Percentiles rank a stretch among this genome's conserved stretches.
These are phyloP conservation scores for Colletotrichum zoysiae DNA, from an alignment of 2,329 filamentous ascomycete species.

Conservation along the genomic window DNA sequence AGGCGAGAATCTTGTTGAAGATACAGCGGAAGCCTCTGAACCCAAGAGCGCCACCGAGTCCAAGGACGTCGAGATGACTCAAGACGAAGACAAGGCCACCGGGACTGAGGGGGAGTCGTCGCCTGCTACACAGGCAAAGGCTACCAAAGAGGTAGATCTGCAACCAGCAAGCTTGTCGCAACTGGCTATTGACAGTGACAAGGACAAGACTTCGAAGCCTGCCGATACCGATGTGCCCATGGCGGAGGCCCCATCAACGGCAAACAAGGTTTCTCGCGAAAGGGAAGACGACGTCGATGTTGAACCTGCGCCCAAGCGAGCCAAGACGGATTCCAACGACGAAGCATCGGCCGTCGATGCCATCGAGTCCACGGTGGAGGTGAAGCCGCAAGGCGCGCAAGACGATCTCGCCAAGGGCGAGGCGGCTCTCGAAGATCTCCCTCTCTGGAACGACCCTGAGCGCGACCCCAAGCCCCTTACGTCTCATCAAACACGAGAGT, in stretches of 20 bases:
- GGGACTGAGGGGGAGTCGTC: slow-evolving; percentile 22
- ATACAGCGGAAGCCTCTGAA: slow-evolving; percentile 33
- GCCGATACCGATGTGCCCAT: slow-evolving; percentile 60
- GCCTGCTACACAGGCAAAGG: slow-evolving; percentile 7
- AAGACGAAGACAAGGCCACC: slow-evolving; percentile 28
- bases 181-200: slow-evolving; percentile 52
- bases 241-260: slow-evolving; percentile 62
- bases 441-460: slow-evolving; percentile 57
- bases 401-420: slow-evolving; percentile 42
- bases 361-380: slow-evolving; percentile 45
- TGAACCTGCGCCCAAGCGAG: slow-evolving; percentile 82
- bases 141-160: slow-evolving; percentile 51
- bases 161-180: slow-evolving; percentile 55
- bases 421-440: slow-evolving; percentile 48
- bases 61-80: slow-evolving; percentile 39
- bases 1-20: slow-evolving; percentile 6
- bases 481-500: slow-evolving; percentile 69
- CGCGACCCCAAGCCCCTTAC: slow-evolving; percentile 67
- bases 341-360: slow-evolving; percentile 47
- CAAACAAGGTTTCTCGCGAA: slow-evolving; percentile 76
- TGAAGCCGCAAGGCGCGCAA: slow-evolving; percentile 50
- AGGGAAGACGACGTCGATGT: slow-evolving; percentile 79
- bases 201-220: slow-evolving; percentile 44
- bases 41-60: slow-evolving; percentile 31
- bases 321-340: slow-evolving; percentile 75